Base-by-base conservation (phyloP, 306 rosid genomes). In the Oemleria cerasiformis region DNA sequence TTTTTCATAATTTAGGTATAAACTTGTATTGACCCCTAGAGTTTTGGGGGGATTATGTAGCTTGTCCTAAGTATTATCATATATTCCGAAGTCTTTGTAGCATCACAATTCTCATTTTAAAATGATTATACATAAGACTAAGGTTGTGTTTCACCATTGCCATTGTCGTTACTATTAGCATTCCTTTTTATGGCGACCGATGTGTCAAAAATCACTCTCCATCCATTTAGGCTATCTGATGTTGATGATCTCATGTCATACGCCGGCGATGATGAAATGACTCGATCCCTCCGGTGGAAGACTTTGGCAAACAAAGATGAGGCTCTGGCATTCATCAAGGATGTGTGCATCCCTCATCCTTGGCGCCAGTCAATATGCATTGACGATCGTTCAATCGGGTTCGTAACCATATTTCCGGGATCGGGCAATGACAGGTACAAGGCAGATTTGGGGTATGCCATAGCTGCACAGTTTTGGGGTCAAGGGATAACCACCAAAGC, bases 311-410 rank as follows among this genome's bases (percentile, higher is more conserved):
- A 85, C 1, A 83, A 14, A 72, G 90, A 88, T 12, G 88, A 86
- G 62, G 92, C 92, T 12, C 50, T 78, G 77, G 48, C 23, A 55
- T 87, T 78, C 84, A 84, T 87, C 45, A 87, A 68, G 16, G 86
- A 89, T 4, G 81, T 83, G 2, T 89, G 88, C 70, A 83, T 87
- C 4, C 89, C 91, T 16, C 89, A 81, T 45, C 97, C 88, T 1
- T 89, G 92, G 91, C 74, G 76, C 9, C 77, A 83, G 6, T 86
- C 88, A 3, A 83, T 87, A 51, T 85, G 97, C 73, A 56, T 86
- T 2, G 56, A 75, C 16, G 86, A 80, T 54, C 83, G 75, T 14
- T 87, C 85, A 2, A 70, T 88, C 2, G 88, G 92, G 20, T 77
- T 76, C 54, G 23, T 87, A 9, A 78, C 82, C 0, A 74, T 83